Base-by-base conservation (phyloP, 2,329 filamentous ascomycete species). In the Dactylellina drechsleri region DNA sequence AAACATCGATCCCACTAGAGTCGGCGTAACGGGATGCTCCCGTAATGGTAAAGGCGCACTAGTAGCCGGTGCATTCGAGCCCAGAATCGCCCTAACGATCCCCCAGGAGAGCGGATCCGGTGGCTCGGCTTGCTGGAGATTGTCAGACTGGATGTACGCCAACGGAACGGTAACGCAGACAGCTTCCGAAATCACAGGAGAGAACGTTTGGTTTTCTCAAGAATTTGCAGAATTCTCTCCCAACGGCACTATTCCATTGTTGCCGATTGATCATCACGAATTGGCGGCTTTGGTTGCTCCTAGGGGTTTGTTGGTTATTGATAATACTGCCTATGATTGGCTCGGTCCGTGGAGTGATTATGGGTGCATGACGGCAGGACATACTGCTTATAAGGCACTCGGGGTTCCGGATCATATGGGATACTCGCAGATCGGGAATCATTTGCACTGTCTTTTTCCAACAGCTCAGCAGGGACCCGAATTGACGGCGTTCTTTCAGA, bases 1-100 rank as follows among this genome's bases (percentile, higher is more conserved):
- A 10, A 83, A 83, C 18, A 88, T 89, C 79, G 83, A 87, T 80
- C 77, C 83, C 26, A 82, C 79, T 40, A 82, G 82, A 1, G 80
- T 87, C n/a, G 87, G 86, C 56, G 86, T 89, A 1, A 89, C 87
- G 15, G 87, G 87, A 5, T 89, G 87, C 83, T 88, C 86, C 61
- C 85, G 87, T 43, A 88, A 89, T 81, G 87, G 87, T 66, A 89
- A 89, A 82, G 87, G 87, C 15, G 87, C 87, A 36, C 84, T 89
- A 76, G 82, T 89, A 18, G 85, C 85, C 4, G 87, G 87, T 13
- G 87, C 87, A 1, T 83, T 89, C 26, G 86, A 87, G 71, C 79
- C 83, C 64, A 86, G 87, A 50, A 87, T 89, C 72, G 86, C 85
- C 16, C 83, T 89, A 28, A 87, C 86, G n/a, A 83, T 90, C 41